Percentiles rank a stretch among this genome's conserved stretches.
Evolutionary conservation across 2,329 filamentous ascomycete genomes (phyloP).

Genomic region (Alternaria dauci): DNA sequence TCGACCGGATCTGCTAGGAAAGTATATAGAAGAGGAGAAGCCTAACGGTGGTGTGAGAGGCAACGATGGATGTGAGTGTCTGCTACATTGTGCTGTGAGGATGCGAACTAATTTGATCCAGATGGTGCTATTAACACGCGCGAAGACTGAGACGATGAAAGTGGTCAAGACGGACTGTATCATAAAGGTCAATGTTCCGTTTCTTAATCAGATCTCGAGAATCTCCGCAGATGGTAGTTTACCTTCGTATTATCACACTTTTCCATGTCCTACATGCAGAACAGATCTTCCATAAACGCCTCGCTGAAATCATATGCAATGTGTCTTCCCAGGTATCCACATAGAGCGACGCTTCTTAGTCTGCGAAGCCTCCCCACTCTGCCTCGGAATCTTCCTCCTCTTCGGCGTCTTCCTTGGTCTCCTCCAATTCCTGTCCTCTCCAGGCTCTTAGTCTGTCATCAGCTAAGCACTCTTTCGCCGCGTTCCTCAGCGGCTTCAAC

Average conservation of each 20-base stretch:
- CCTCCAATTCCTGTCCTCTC: constrained; percentile 52
- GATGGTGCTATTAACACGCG: constrained; percentile 13
- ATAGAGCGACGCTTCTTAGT: constrained; percentile 56
- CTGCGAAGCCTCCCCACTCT: constrained; percentile 75
- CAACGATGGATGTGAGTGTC: constrained; percentile 14
- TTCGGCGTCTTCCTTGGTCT: constrained; percentile 47
- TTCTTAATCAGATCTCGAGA: background rate
- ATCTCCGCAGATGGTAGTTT: background rate
- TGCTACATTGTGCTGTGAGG: background rate
- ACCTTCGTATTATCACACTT: constrained; percentile 1
- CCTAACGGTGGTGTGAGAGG: background rate
- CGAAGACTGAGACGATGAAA: background rate
- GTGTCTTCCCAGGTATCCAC: constrained; percentile 8
- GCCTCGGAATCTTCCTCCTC: constrained; percentile 61
- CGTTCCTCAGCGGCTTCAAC: constrained; percentile 75
- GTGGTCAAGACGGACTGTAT: too few species aligned
- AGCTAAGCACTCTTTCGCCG: constrained; percentile 73
- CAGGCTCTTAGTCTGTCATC: constrained; percentile 79
- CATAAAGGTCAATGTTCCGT: background rate
- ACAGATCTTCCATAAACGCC: constrained; percentile 18
- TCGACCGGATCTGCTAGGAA: constrained; percentile 34
- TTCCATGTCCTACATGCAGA: constrained; percentile 5
- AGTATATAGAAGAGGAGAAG: constrained; percentile 24
- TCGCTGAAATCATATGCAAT: constrained; percentile 24
- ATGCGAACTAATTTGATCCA: constrained; percentile 2